These are phyloP conservation scores for Leccinum uliginosum DNA, from an alignment of 768 basidiomycete genomes.

Conservation along the genomic window DNA sequence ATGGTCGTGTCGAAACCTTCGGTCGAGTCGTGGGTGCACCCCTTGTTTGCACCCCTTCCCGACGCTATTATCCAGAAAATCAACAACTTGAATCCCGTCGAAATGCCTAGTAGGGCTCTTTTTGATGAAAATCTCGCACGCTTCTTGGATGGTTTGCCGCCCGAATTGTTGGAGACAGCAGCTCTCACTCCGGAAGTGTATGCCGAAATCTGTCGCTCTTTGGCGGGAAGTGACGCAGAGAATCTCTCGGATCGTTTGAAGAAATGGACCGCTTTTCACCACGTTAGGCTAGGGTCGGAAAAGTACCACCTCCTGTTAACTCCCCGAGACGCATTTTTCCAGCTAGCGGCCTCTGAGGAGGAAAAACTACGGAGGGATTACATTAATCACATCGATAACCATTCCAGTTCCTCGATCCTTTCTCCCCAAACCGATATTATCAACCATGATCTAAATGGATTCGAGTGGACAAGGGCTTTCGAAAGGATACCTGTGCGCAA, in stretches of 20 bases:
- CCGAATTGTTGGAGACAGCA: constrained; percentile 57
- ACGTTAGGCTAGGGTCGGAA: constrained; percentile 56
- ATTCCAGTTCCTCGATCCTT: background rate
- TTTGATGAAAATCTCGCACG: constrained; percentile 48
- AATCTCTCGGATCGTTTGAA: constrained; percentile 39
- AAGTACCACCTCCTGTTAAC: constrained; percentile 54
- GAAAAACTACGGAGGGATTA: constrained; percentile 48
- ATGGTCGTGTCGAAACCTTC: constrained; percentile 37
- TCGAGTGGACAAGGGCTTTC: constrained; percentile 39
- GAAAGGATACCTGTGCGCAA: constrained; percentile 61
- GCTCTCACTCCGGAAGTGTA: constrained; percentile 54
- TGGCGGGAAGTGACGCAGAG: constrained; percentile 34
- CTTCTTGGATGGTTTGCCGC: constrained; percentile 49
- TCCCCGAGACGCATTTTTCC: constrained; percentile 57
- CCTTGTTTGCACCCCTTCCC: constrained; percentile 58
- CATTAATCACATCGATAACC: constrained; percentile 35
- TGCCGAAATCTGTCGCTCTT: constrained; percentile 43
- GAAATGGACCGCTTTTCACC: constrained; percentile 57
- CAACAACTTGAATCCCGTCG: constrained; percentile 45
- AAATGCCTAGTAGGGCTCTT: constrained; percentile 53
- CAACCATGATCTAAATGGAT: constrained; percentile 25
- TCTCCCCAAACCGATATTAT: constrained; percentile 18
- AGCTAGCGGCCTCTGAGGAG: constrained; percentile 44
- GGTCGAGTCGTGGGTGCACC: constrained; percentile 57
- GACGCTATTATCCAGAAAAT: constrained; percentile 53